Evolutionary conservation across 208 protist genomes (phyloP).

Genomic region (Trichomonas vaginalis): DNA sequence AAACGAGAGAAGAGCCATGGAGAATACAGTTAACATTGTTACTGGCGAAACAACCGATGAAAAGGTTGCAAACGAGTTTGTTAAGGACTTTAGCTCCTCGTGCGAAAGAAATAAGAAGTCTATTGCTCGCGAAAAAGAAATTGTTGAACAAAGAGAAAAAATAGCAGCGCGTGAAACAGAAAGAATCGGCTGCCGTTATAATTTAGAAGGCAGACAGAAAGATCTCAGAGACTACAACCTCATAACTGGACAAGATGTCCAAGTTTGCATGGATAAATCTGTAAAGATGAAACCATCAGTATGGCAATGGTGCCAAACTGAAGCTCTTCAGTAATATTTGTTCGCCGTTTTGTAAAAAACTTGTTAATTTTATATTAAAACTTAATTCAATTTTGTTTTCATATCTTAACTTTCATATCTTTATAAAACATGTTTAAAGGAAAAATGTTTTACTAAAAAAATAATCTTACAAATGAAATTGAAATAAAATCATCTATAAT

Average conservation of each 20-base stretch:
- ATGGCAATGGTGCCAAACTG: conserved; percentile 9
- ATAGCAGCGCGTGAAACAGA: not conserved
- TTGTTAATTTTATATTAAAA: too few species aligned
- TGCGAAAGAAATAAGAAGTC: too few species aligned
- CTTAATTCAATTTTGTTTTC: too few species aligned
- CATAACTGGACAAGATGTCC: not conserved
- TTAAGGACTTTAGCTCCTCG: not conserved
- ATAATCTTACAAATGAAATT: too few species aligned
- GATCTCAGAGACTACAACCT: not conserved
- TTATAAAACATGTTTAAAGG: too few species aligned
- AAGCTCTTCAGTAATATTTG: not conserved
- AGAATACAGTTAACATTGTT: not conserved
- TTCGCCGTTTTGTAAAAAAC: too few species aligned
- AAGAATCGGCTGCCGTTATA: not conserved
- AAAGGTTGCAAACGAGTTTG: not conserved
- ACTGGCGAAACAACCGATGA: not conserved
- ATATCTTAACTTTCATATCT: too few species aligned
- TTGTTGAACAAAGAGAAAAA: not conserved
- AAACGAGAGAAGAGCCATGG: not conserved
- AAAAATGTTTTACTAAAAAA: too few species aligned
- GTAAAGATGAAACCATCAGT: not conserved
- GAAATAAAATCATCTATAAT: too few species aligned
- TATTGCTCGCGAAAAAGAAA: not conserved
- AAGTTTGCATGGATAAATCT: not conserved
- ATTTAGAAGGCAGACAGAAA: not conserved